Base-by-base conservation (phyloP, 352 stramenopile genomes). In the Aphanomyces stellatus region DNA sequence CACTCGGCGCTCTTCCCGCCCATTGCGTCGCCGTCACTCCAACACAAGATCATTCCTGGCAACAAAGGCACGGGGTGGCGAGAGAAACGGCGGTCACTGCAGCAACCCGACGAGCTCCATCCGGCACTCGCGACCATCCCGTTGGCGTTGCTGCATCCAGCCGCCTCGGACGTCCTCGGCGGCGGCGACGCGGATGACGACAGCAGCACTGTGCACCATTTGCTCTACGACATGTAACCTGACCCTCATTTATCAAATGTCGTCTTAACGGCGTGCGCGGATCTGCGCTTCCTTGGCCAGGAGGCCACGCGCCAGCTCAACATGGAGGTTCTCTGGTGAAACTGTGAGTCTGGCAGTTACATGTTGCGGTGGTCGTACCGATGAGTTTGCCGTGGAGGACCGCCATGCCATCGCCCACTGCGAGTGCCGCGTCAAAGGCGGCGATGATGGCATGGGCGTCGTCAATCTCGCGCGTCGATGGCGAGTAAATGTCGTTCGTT, bases 401-500 rank as follows among this genome's bases (percentile, higher is more conserved):
- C 22, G 49, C 62, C 30, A 69, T 41, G 24, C 62, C 62, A 17
- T 24, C 31, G 6, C 62, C 62, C 3, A n/a, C 46, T 8, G 42
- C 62, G 17, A 62, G 19, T 6, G 62, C 62, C 13, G 35, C 62
- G 15, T 69, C 25, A 25, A 40, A 67, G 15, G 72, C 73, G 25
- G 17, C 25, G 22, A 83, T 73, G 28, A 83, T 62, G 31, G 65
- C 65, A 22, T 69, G 37, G 1, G 76, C 70, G 31, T 74, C 48
- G 13, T 73, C 72, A 34, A 83, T 56, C 55, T 83, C 72, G 13
- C 67, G 46, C 7, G 40, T 33, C 10, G 59, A 64, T 8, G 76
- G 76, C 24, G 70, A 73, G 56, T 81, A 83, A 13, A 57, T 57
- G 3, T 56, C 59, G 55, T 83, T 83, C 22, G 67, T 64, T 7